Percentiles rank a stretch among this genome's conserved stretches.
Conservation (phyloP, 345 rosid genomes). For the Murraya paniculata region DNA sequence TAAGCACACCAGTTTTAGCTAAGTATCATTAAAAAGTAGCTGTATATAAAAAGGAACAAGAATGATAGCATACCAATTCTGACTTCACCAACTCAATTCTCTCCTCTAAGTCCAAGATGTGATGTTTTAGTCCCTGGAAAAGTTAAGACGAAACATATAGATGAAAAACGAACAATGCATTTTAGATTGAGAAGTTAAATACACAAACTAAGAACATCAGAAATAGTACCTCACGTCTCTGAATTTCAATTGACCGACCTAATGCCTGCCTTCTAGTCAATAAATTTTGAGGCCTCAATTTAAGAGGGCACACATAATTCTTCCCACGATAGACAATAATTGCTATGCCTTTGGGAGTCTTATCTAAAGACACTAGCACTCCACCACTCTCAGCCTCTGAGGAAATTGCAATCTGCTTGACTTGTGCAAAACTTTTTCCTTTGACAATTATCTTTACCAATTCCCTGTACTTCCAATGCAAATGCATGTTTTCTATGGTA, state of each 20-base stretch:
- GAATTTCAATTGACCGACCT: constrained; percentile 84
- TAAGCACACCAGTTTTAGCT: neutral
- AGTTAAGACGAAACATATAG: constrained; percentile 14
- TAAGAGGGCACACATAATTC: constrained; percentile 60
- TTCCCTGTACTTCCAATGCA: constrained; percentile 92
- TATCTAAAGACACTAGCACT: constrained; percentile 73
- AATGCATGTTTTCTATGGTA: constrained; percentile 87
- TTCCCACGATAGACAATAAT: constrained; percentile 85
- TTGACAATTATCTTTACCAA: constrained; percentile 76
- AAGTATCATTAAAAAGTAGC: neutral
- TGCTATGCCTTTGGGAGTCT: constrained; percentile 69
- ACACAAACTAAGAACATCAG: neutral
- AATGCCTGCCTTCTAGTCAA: constrained; percentile 79
- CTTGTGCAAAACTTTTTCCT: constrained; percentile 59
- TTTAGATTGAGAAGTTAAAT: constrained; percentile 1
- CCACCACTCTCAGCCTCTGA: constrained; percentile 97
- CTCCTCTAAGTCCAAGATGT: constrained; percentile 59
- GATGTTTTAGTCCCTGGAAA: constrained; percentile 77
- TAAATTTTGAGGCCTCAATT: constrained; percentile 63
- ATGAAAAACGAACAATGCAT: neutral
- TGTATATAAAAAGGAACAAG: neutral
- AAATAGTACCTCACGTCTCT: constrained; percentile 71
- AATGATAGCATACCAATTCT: constrained; percentile 38
- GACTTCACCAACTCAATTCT: constrained; percentile 56
- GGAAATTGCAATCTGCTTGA: constrained; percentile 73